A percentile compares a stretch with the other conserved stretches of the same genome.
Conservation (phyloP, 2,329 filamentous ascomycete genomes). For the Capronia coronata region DNA sequence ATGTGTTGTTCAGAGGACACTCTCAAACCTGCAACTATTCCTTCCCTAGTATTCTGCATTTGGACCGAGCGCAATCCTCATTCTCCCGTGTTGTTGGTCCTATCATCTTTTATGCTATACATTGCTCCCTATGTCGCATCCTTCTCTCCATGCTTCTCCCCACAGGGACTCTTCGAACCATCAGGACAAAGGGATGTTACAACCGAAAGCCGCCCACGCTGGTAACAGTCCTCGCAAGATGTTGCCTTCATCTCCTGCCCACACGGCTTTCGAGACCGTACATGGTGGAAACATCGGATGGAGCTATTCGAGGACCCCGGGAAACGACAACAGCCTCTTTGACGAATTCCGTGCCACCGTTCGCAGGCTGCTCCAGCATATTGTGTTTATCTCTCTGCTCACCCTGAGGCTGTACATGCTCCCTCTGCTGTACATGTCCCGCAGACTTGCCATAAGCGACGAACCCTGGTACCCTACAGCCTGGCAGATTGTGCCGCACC, state of each 20-base stretch:
- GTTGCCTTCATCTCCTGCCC: not conserved
- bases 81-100: not conserved
- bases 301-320: not conserved
- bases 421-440: conserved; percentile 18
- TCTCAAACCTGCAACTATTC: not conserved
- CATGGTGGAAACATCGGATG: not conserved
- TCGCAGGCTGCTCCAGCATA: conserved; percentile 16
- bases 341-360: conserved; percentile 22
- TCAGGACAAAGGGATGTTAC: not conserved
- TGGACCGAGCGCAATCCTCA: not conserved
- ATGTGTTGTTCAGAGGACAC: conserved; percentile 1
- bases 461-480: conserved; percentile 15
- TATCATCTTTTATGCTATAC: not conserved
- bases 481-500: conserved; percentile 11
- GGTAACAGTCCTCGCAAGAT: not conserved
- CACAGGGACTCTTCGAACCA: not conserved
- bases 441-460: conserved; percentile 15
- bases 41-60: not conserved
- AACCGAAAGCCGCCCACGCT: not conserved
- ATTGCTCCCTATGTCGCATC: not conserved
- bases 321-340: conserved; percentile 30
- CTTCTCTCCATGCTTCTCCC: not conserved
- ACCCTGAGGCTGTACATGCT: conserved; percentile 21
- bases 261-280: not conserved
- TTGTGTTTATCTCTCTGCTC: conserved; percentile 14